phyloP scores from a whole-genome alignment of 192 early-diverging fungal species.

The Borealophlyctis nickersoniae region DNA sequence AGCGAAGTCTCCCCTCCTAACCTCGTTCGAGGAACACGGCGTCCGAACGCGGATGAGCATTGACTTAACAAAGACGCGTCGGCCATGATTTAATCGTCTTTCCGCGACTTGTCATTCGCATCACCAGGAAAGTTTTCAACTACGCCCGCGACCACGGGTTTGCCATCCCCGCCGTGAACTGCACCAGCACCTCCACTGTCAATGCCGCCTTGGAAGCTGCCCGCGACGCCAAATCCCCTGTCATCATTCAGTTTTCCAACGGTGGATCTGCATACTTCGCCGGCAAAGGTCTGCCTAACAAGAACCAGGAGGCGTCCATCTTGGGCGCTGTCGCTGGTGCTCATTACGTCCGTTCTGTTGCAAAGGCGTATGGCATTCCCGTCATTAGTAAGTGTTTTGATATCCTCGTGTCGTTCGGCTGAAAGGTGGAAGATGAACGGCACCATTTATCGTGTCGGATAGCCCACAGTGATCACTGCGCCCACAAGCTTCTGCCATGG shows the following conservation, averaged over 20 bases:
- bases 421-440: not conserved
- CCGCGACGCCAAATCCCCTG: slow-evolving; percentile 84
- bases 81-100: too few relatives aligned
- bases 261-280: slow-evolving; percentile 90
- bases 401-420: not conserved
- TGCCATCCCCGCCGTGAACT: slow-evolving; percentile 96
- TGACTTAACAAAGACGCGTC: too few relatives aligned
- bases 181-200: slow-evolving; percentile 87
- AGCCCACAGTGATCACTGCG: slow-evolving; percentile 95
- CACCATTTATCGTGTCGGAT: slow-evolving; percentile 16
- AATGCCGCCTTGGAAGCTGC: slow-evolving; percentile 94
- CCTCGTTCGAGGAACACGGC: not conserved
- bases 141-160: slow-evolving; percentile 72
- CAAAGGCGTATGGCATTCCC: slow-evolving; percentile 79
- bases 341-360: slow-evolving; percentile 73
- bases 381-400: slow-evolving; percentile 50
- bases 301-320: slow-evolving; percentile 83
- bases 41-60: too few relatives aligned
- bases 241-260: slow-evolving; percentile 95
- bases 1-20: not conserved
- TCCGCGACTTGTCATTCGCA: too few relatives aligned
- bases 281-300: slow-evolving; percentile 90
- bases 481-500: slow-evolving; percentile 94
- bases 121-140: slow-evolving; percentile 43
- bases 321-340: slow-evolving; percentile 90